Evolutionary conservation across 768 basidiomycete species (phyloP), one percentile per base, ranked within the genome.

Genomic region (Macrolepiota fuliginosa): DNA sequence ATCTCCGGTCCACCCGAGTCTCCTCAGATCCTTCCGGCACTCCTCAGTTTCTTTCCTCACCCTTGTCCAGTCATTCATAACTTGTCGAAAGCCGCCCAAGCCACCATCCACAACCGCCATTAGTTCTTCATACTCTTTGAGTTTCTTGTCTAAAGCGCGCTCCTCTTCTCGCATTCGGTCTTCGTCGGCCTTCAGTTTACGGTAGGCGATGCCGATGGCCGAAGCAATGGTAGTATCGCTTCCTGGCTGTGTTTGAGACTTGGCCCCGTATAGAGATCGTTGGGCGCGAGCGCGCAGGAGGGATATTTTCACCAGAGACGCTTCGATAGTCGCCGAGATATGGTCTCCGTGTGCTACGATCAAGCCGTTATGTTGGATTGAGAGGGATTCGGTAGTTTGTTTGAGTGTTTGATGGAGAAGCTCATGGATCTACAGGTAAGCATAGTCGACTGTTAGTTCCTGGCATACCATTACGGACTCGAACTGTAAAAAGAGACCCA

Each of bases 1-100:
- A 66, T 79, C 76, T 13, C 78, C 80, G 9, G 79, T 81, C 80
- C 81, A 84, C 2, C 82, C 83, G 19, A 84, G 71, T 42, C 83
- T 73, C 57, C 78, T 71, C 58, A 85, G 69, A 64, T 85, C 83
- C 55, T 69, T 72, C 62, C 72, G 67, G 63, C 83, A 82, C 66
- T 83, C 82, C 37, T 84, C 82, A 17, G 73, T 78, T 64, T 81
- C 82, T 62, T 71, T 73, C 67, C 79, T 75, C 11, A 83, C 77
- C 45, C 74, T 71, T 5, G 78, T 72, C 77, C 79, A 82, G 61
- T 84, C 83, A 49, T 77, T 72, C 10, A 82, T 74, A 17, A 83
- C 69, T 67, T 83, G 81, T 51, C 67, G 70, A 63, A 80, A 83
- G 39, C 80, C 79, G 3, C 72, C 72, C 11, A 67, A 63, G 9